phyloP scores from a whole-genome alignment of 2,329 filamentous ascomycete species.

The Pseudofabraea citricarpa region DNA sequence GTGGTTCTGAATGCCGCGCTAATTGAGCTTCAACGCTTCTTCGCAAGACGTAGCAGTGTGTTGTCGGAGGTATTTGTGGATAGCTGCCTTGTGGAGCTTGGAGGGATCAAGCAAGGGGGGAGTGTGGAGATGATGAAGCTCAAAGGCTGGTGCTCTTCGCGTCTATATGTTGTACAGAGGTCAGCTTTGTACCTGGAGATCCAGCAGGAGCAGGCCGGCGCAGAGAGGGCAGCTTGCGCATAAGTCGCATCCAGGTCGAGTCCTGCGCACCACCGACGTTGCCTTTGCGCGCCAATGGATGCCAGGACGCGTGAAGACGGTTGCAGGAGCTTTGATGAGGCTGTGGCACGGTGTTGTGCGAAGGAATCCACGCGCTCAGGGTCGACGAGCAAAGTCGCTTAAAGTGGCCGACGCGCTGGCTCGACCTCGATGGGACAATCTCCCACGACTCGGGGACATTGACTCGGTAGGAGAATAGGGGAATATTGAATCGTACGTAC shows the following conservation, averaged over 20 bases:
- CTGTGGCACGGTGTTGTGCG: not conserved
- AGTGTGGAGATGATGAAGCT: slow-evolving; percentile 19
- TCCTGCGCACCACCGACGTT: slow-evolving; percentile 4
- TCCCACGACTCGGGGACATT: not conserved
- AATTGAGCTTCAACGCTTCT: too few relatives aligned
- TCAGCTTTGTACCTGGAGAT: slow-evolving; percentile 14
- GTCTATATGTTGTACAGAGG: slow-evolving; percentile 18
- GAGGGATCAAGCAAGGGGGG: slow-evolving; percentile 16
- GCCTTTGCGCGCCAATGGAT: slow-evolving; percentile 1
- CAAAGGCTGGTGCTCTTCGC: slow-evolving; percentile 15
- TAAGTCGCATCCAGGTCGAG: slow-evolving; percentile 3
- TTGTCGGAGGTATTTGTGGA: slow-evolving; percentile 10
- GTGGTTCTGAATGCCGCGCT: too few relatives aligned
- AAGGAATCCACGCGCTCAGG: too few relatives aligned
- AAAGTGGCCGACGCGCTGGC: not conserved
- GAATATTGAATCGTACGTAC: slow-evolving; percentile 14
- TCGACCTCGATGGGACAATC: not conserved
- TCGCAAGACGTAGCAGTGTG: not conserved
- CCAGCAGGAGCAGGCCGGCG: slow-evolving; percentile 1
- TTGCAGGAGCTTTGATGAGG: not conserved
- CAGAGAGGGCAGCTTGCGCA: not conserved
- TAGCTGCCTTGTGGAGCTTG: slow-evolving; percentile 14
- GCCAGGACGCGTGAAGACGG: not conserved
- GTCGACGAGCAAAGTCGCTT: too few relatives aligned
- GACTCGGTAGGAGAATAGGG: slow-evolving; percentile 13